Evolutionary conservation across 2,329 filamentous ascomycete species (phyloP), one percentile per base, ranked within the genome.

Genomic region (Orbilia javanica): DNA sequence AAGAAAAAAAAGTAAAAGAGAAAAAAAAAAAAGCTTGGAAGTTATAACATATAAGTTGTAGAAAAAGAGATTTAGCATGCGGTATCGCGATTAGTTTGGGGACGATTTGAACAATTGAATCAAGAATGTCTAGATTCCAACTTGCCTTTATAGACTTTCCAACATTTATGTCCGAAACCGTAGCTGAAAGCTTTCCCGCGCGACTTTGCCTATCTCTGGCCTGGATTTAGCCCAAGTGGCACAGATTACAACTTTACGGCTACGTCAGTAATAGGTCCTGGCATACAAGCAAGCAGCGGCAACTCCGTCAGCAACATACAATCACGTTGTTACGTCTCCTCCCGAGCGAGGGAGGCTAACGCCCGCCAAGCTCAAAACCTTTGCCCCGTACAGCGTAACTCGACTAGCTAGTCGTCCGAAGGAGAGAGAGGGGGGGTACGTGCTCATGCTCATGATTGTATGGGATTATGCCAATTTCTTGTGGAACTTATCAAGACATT

Each of bases 171-270:
- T 44, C 42, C 20, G 1, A 29, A 42, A 31, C 13, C 4, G 36
- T 25, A 36, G 34, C 25, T 15, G n/a, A 65, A 31, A 31, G 34
- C 48, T 55, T 68, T 76, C 64, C 72, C 72, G 72, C 65, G 65
- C 72, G 55, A 69, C 36, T 69, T 62, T 64, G 72, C 65, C 72
- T 76, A 65, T 76, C 69, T 64, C 64, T 29, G 31, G 29, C 20
- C 55, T 18, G 62, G 53, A 31, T 64, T 44, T 48, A 48, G 20
- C 34, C 20, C 46, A 69, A 48, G 52, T 52, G 44, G 65, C 48
- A 69, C 39, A 55, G 27, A 34, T 42, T 48, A 6, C 46, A 34
- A 63, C 25, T 34, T 29, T 44, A 42, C 50, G 18, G 5, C 31
- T 73, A 31, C 18, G 34, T 46, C 55, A 57, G 52, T 44, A 18